Evolutionary conservation across 164 flowering plant genomes (phyloP), one percentile per base, ranked within the genome.

Genomic region (Euptelea pleiosperma): DNA sequence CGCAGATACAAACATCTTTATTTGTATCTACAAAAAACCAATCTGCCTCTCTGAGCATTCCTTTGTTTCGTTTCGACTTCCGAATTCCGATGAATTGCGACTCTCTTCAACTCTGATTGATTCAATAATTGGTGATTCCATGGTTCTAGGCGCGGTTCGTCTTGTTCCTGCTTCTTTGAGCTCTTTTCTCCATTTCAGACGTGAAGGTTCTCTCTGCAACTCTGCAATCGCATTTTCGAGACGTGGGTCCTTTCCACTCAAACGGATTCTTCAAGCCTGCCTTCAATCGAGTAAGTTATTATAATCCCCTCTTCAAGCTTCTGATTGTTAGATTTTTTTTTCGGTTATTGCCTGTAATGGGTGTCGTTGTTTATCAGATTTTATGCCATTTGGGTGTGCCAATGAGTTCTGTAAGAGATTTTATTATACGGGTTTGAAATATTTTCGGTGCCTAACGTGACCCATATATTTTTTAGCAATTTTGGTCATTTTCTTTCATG

Each of bases 201-300:
- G 62, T 63, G 68, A 57, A 51, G n/a, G 59, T 30, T 50, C 55
- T n/a, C 18, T 64, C 58, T 41, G 6, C 22, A 47, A 24, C 52
- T 55, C 73, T 10, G 12, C 73, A 53, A 34, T 57, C 60, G 16
- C 70, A 5, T 25, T 65, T 57, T 42, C 70, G 3, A 60, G 67
- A 55, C 46, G 29, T 63, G 69, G 72, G 66, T 64, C 50, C 28
- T 68, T 66, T 43, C 73, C 82, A 3, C 57, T 64, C 24, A 65
- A 43, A 36, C 64, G 70, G 26, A 61, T 68, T 51, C 28, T 70
- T 24, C 79, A 70, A 48, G 72, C 76, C 41, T 64, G 66, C 51
- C 56, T 66, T 50, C 69, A 58, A 28, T 76, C 77, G 8, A 57
- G 84, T 80, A 58, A 51, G 77, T 60, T 43, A 33, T 26, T 22